Evolutionary conservation across 2,329 filamentous ascomycete genomes (phyloP).

Genomic region (Chaetoscypha palmicola): DNA sequence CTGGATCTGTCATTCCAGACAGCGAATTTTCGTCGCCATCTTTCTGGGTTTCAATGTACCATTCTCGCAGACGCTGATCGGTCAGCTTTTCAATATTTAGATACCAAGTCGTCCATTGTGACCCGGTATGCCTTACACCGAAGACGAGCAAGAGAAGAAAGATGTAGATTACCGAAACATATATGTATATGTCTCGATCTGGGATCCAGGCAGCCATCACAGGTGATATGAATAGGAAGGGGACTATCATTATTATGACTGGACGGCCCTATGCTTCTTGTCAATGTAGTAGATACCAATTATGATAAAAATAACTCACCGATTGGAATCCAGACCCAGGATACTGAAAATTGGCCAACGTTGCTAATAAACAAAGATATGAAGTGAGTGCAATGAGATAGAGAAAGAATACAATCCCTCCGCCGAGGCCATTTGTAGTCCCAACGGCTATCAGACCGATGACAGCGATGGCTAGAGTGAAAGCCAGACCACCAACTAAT

Average conservation of each 20-base stretch:
- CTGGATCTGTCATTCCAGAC: constrained; percentile 14
- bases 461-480: constrained; percentile 37
- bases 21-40: constrained; percentile 11
- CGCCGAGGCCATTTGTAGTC: constrained; percentile 36
- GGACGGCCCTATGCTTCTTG: constrained; percentile 32
- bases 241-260: constrained; percentile 47
- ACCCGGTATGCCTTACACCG: constrained; percentile 46
- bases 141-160: constrained; percentile 46
- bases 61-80: constrained; percentile 41
- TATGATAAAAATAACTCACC: constrained; percentile 35
- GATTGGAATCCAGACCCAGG: constrained; percentile 21
- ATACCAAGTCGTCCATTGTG: constrained; percentile 54
- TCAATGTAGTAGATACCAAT: background rate
- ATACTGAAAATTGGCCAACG: constrained; percentile 31
- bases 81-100: constrained; percentile 39
- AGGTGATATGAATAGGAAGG: constrained; percentile 49
- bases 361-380: constrained; percentile 51
- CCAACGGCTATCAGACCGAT: constrained; percentile 45
- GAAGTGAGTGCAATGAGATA: constrained; percentile 51
- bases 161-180: constrained; percentile 45
- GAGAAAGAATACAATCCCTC: constrained; percentile 51
- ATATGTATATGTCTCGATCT: constrained; percentile 48
- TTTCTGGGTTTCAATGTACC: constrained; percentile 36
- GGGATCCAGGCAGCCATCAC: constrained; percentile 46
- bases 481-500: constrained; percentile 42